Evolutionary conservation across 1,284 basidiomycete species (phyloP).

Genomic region (Ganoderma resinaceum): DNA sequence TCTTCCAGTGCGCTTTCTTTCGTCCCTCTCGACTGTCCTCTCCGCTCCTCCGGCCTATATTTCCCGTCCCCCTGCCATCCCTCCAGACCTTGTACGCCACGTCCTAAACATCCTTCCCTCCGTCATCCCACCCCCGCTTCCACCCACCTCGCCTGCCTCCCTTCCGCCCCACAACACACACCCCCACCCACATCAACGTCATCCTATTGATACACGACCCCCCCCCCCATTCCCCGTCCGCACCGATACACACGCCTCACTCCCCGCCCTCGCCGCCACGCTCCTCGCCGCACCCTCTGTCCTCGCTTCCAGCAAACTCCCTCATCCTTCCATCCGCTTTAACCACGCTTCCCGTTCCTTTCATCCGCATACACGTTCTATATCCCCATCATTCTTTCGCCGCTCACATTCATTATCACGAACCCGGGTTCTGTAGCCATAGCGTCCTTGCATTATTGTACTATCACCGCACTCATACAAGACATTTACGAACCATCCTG

Average conservation of each 20-base stretch:
- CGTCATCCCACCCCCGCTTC: neutral
- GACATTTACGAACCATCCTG: neutral
- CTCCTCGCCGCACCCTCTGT: neutral
- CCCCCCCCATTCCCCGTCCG: neutral
- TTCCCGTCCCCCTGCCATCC: neutral
- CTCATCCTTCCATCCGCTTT: neutral
- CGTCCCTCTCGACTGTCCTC: neutral
- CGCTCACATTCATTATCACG: neutral
- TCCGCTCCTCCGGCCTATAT: neutral
- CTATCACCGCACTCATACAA: neutral
- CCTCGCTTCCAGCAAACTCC: neutral
- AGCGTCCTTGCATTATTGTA: neutral
- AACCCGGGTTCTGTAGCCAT: conserved; percentile 1
- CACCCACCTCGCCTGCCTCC: neutral
- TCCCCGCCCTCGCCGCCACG: neutral
- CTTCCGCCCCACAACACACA: neutral
- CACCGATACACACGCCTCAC: neutral
- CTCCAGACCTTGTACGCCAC: neutral
- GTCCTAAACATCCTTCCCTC: neutral
- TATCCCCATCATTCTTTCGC: neutral
- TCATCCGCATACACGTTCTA: neutral
- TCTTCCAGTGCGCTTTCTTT: neutral
- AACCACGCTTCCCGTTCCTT: neutral
- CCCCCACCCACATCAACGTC: neutral
- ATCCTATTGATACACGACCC: neutral